Evolutionary conservation across 371 early-diverging fungal species (phyloP), one percentile per base, ranked within the genome.

Genomic region (Dichotomocladium elegans): DNA sequence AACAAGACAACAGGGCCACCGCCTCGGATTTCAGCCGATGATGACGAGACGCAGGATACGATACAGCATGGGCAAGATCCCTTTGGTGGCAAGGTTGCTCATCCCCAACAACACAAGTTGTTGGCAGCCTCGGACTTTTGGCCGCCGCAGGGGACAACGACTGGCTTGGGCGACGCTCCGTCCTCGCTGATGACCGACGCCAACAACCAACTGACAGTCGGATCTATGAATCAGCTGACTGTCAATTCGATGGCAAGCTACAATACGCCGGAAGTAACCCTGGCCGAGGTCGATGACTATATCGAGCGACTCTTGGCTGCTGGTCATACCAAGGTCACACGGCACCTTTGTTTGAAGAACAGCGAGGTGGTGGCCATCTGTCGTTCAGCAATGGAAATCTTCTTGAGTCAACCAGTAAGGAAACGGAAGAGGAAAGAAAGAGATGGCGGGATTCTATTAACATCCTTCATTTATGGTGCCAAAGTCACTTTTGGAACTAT

Each of bases 341-440:
- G 89, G 61, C 67, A 79, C 24, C 70, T 91, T 22, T 89, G 88
- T 60, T 64, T 91, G 14, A 88, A 87, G 61, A 87, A 83, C 61
- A 75, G 85, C 15, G 98, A 98, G 70, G 93, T 99, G 54, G 73
- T 79, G 31, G 87, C 82, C 19, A 86, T 99, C 51, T 98, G 98
- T 71, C 83, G 82, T 41, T 77, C 85, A 26, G 88, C 94, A 10
- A 87, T 94, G 61, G 95, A 95, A 54, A 85, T 97, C 21, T 92
- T 98, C 62, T 58, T 98, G 63, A 82, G 83, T 59, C 99, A 99
- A 74, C 95, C 98, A 11, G 74, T 74, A 64, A 65, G 55, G 24
- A n/a, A n/a, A n/a, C n/a, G n/a, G n/a, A n/a, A n/a, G n/a, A n/a
- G n/a, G n/a, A n/a, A n/a, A n/a, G n/a, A n/a, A n/a, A n/a, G n/a